phyloP scores from a whole-genome alignment of 169 alveolate species.

The Prorocentrum cordatum region DNA sequence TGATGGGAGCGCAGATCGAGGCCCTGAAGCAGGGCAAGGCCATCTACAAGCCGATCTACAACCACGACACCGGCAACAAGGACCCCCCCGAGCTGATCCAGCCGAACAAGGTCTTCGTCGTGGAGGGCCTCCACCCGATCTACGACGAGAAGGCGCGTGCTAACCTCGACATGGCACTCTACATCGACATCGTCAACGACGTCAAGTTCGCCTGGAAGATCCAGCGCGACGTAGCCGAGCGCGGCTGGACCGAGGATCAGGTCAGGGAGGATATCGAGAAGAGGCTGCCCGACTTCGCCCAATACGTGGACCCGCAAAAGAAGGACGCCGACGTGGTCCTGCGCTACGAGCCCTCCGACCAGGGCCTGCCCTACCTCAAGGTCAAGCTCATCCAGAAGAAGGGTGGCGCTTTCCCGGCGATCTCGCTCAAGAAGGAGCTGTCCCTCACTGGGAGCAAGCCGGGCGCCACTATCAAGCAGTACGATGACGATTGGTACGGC shows the following conservation, averaged over 20 bases:
- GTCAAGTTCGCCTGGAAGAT: background rate
- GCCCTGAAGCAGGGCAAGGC: conserved; percentile 60
- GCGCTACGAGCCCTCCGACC: conserved; percentile 59
- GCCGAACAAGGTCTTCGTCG: conserved; percentile 67
- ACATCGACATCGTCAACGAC: conserved; percentile 37
- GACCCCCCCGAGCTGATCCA: conserved; percentile 66
- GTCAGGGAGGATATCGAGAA: conserved; percentile 51
- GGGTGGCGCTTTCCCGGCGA: conserved; percentile 45
- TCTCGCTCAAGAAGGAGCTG: conserved; percentile 54
- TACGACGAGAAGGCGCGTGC: conserved; percentile 62
- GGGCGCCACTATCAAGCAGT: conserved; percentile 6
- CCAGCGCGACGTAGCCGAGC: conserved; percentile 65
- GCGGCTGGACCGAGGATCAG: conserved; percentile 71
- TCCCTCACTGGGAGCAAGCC: conserved; percentile 27
- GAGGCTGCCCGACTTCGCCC: conserved; percentile 56
- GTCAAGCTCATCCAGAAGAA: background rate
- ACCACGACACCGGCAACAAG: conserved; percentile 69
- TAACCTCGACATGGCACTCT: conserved; percentile 39
- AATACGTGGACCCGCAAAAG: conserved; percentile 65
- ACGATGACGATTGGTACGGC: conserved; percentile 63
- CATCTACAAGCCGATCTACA: conserved; percentile 61
- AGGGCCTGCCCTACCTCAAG: conserved; percentile 65
- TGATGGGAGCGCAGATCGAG: conserved; percentile 68
- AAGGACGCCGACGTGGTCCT: background rate
- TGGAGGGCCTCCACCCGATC: conserved; percentile 64